Conservation (phyloP, 2,329 filamentous ascomycete species). For the Xylaria sp. region DNA sequence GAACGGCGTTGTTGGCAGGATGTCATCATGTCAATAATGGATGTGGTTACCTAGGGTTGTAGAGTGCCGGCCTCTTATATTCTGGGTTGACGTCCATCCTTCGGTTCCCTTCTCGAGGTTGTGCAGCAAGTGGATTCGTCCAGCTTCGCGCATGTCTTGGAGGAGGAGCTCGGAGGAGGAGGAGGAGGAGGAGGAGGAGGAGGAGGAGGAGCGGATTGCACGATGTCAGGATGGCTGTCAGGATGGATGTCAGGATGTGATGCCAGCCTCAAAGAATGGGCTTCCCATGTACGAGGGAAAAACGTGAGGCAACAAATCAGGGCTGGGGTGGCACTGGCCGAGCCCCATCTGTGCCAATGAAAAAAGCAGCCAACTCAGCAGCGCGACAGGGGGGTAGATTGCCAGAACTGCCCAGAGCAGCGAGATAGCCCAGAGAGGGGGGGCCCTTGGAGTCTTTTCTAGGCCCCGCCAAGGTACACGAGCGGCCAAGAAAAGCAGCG, state of each 20-base stretch:
- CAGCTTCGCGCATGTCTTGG: not conserved
- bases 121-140: not conserved
- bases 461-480: not conserved
- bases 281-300: constrained; percentile 19
- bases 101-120: no score
- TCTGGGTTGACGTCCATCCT: not conserved
- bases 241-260: constrained; percentile 3
- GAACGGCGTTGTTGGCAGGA: not conserved
- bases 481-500: constrained; percentile 20
- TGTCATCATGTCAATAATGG: not conserved
- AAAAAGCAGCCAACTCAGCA: constrained; percentile 13
- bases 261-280: constrained; percentile 24
- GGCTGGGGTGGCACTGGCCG: constrained; percentile 12
- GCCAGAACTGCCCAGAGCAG: no score
- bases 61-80: not conserved
- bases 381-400: constrained; percentile 6
- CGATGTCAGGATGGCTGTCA: not conserved
- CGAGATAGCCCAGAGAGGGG: no score
- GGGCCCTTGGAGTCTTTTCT: not conserved
- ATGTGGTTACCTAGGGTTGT: not conserved
- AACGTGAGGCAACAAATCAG: constrained; percentile 31
- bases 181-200: no score
- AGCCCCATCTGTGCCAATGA: constrained; percentile 17
- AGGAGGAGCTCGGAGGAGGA: no score
- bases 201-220: not conserved